These are phyloP conservation scores for Colletotrichum filicis DNA, from an alignment of 2,329 filamentous ascomycete species.

Conservation along the genomic window DNA sequence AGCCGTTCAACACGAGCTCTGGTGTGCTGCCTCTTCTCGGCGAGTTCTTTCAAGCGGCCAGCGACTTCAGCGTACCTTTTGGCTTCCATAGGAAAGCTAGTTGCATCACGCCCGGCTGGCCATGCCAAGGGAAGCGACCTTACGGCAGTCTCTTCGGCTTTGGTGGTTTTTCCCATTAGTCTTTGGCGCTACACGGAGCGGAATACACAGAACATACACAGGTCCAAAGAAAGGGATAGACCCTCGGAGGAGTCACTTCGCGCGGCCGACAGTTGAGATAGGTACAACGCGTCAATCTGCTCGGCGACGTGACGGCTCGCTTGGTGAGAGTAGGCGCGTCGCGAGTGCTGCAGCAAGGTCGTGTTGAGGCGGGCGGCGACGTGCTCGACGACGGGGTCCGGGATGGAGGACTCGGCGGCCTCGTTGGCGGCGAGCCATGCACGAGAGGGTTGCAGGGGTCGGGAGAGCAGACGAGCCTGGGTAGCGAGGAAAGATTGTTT, in stretches of 20 bases:
- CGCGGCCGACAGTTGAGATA: conserved; percentile 47
- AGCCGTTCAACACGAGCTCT: conserved; percentile 57
- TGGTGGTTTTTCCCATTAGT: background rate
- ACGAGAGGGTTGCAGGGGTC: conserved; percentile 65
- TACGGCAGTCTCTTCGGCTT: conserved; percentile 56
- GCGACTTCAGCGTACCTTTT: conserved; percentile 63
- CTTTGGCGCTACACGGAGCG: background rate
- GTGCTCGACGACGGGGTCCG: conserved; percentile 64
- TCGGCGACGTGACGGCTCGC: conserved; percentile 78
- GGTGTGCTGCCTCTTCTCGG: conserved; percentile 52
- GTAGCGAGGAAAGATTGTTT: conserved; percentile 73
- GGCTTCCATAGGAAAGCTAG: conserved; percentile 56
- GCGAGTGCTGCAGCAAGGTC: conserved; percentile 71
- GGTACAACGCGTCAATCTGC: conserved; percentile 76
- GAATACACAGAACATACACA: conserved; percentile 48
- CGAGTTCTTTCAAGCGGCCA: conserved; percentile 60
- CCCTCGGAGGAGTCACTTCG: conserved; percentile 50
- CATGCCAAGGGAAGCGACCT: conserved; percentile 59
- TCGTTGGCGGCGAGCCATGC: conserved; percentile 62
- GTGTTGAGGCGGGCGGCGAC: conserved; percentile 70
- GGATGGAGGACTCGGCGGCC: conserved; percentile 52
- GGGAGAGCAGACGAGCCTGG: conserved; percentile 72
- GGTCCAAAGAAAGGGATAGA: conserved; percentile 54
- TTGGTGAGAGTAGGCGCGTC: conserved; percentile 73
- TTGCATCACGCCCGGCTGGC: conserved; percentile 51